Conservation (phyloP, 2,329 filamentous ascomycete genomes). For the Pseudogymnoascus destructans region DNA sequence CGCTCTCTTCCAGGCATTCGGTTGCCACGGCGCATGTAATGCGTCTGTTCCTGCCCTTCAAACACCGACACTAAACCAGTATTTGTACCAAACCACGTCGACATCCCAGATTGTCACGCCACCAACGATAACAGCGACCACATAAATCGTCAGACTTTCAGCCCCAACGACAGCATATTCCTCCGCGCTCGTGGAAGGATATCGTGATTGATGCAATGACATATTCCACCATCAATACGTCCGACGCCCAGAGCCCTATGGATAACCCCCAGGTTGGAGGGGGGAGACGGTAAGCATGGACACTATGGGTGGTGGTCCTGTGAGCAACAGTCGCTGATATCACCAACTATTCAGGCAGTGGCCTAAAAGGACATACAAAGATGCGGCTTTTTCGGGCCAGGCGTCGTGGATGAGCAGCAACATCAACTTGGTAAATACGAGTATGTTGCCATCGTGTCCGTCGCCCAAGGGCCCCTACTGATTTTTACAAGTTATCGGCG, state of each 20-base stretch:
- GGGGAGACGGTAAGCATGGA: not conserved
- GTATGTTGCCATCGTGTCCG: conserved; percentile 36
- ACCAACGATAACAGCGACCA: not conserved
- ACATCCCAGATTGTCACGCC: not conserved
- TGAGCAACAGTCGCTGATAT: conserved; percentile 2
- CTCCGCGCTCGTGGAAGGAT: not conserved
- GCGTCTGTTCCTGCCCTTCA: not conserved
- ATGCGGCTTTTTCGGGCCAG: conserved; percentile 54
- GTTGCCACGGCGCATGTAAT: not conserved
- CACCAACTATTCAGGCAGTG: conserved; percentile 16
- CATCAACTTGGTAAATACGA: conserved; percentile 93
- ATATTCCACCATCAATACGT: not conserved
- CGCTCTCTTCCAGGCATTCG: not conserved
- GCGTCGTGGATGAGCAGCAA: conserved; percentile 85
- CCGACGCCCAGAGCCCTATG: not conserved
- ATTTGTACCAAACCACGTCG: not conserved
- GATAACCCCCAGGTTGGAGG: not conserved
- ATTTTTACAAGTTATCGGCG: conserved; percentile 62
- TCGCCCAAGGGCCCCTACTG: conserved; percentile 16
- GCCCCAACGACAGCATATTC: not conserved
- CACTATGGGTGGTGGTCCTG: not conserved
- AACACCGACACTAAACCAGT: not conserved
- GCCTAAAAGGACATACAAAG: conserved; percentile 42
- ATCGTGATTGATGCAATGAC: not conserved
- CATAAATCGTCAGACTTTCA: not conserved